A percentile compares a stretch with the other conserved stretches of the same genome.
Evolutionary conservation across 352 stramenopile genomes (phyloP).

Genomic region (Phytophthora podocarpi): DNA sequence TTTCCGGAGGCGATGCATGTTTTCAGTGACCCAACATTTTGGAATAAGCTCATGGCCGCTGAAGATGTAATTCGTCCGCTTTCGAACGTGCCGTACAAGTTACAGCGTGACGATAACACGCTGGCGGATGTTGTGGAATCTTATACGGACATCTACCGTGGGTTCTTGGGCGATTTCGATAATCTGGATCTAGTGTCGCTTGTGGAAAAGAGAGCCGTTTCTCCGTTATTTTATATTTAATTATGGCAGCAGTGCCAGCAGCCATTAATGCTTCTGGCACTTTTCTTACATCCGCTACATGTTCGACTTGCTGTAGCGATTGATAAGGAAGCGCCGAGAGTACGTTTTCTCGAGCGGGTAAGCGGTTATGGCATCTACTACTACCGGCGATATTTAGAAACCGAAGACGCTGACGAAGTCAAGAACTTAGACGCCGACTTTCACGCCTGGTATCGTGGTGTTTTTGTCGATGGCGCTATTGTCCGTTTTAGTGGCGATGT

Average conservation of each 20-base stretch:
- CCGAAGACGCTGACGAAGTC: not conserved
- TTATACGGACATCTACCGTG: constrained; percentile 7
- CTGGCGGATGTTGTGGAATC: constrained; percentile 2
- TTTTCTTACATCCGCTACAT: constrained; percentile 6
- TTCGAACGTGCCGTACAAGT: not conserved
- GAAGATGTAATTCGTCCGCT: constrained; percentile 16
- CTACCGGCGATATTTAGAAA: constrained; percentile 3
- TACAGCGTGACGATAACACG: constrained; percentile 9
- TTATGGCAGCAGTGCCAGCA: constrained; percentile 9
- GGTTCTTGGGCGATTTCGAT: no score
- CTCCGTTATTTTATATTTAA: no score
- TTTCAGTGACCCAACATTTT: not conserved
- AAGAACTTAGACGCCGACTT: not conserved
- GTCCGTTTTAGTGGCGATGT: constrained; percentile 2
- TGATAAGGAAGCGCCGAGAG: no score
- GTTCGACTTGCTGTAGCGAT: constrained; percentile 3
- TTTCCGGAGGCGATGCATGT: not conserved
- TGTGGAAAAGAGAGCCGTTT: constrained; percentile 7
- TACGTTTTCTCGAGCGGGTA: constrained; percentile 1
- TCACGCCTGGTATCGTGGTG: constrained; percentile 2
- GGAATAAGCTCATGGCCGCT: no score
- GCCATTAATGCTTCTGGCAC: constrained; percentile 1
- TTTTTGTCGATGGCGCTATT: not conserved
- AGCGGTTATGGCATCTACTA: constrained; percentile 7
- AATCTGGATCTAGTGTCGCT: not conserved